Evolutionary conservation across 306 rosid species (phyloP).

Genomic region (Casuarina equisetifolia): DNA sequence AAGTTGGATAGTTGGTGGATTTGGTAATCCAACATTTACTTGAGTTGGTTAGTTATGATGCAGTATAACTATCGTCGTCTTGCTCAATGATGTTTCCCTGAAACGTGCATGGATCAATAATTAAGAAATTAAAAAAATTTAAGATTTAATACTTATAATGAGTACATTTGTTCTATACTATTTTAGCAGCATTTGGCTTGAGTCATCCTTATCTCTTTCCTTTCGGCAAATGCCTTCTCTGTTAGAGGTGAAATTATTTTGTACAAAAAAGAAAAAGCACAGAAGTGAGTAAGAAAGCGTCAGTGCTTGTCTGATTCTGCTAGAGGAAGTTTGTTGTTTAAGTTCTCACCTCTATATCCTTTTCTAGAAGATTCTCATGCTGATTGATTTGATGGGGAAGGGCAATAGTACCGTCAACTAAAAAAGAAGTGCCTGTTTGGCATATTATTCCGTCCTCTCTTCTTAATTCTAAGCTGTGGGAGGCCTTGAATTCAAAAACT

Average conservation of each 20-base stretch:
- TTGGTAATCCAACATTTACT: slow-evolving; percentile 9
- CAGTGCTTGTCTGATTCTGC: slow-evolving; percentile 53
- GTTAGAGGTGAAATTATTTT: slow-evolving; percentile 43
- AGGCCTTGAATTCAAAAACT: slow-evolving; percentile 41
- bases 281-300: slow-evolving; percentile 46
- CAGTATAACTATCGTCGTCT: slow-evolving; percentile 15
- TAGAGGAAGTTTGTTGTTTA: slow-evolving; percentile 40
- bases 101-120: slow-evolving; percentile 54
- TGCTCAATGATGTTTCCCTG: slow-evolving; percentile 32
- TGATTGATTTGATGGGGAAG: slow-evolving; percentile 44
- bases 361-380: slow-evolving; percentile 54
- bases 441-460: slow-evolving; percentile 31
- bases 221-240: slow-evolving; percentile 44
- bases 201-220: slow-evolving; percentile 40
- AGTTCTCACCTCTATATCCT: slow-evolving; percentile 37
- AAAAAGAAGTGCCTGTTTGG: slow-evolving; percentile 29
- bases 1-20: slow-evolving; percentile 17
- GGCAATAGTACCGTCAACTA: slow-evolving; percentile 34
- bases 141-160: slow-evolving; percentile 27
- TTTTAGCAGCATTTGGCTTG: slow-evolving; percentile 25
- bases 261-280: slow-evolving; percentile 26
- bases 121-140: slow-evolving; percentile 25
- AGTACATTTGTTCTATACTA: slow-evolving; percentile 37
- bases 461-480: slow-evolving; percentile 36
- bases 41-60: neutral